Base-by-base conservation (phyloP, 1,284 basidiomycete species). In the Rhodotorula sp. region DNA sequence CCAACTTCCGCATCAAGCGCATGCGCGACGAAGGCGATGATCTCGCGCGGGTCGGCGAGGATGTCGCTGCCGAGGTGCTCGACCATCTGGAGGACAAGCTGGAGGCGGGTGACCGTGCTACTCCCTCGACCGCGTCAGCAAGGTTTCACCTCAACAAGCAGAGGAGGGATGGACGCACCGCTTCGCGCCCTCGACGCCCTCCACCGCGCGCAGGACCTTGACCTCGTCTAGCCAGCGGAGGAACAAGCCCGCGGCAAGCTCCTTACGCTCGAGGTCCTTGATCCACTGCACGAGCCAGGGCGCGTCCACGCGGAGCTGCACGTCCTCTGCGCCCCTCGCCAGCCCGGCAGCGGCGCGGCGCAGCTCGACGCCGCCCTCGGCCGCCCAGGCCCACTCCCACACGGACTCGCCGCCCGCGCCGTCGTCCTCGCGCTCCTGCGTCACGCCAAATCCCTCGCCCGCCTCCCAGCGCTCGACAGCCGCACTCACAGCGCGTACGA, bases 31-130 rank as follows among this genome's bases (percentile, higher is more conserved):
- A 95, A 96, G 2, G 85, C 84, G 22, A 95, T 81, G 17, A 94
- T 86, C 70, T 93, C 88, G 22, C 86, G 85, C 1, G 90, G 88
- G 64, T 88, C 87, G 63, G 85, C 86, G 59, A 94, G 84, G n/a
- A 92, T 86, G 69, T 86, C 88, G 5, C 86, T 85, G 0, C 88
- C 86, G 39, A 91, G 81, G 57, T 87, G 85, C 5, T 86, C 84
- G 78, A 94, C 91, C 84, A 94, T 89, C 77, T 90, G 87, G 73
- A 92, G 84, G 36, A 91, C 87, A 46, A 94, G 83, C 78, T 92
- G 90, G 32, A 94, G 84, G 76, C 88, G 88, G 6, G 90, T 83
- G 37, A 95, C 37, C 13, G 67, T 53, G 8, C 71, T 75, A 9
- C n/a, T 3, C 19, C 2, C 17, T 6, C 12, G 6, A 21, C 13